Evolutionary conservation across 176 grass and related monocot genomes (phyloP), one percentile per base, ranked within the genome.

Genomic region (Bothriochloa decipiens): DNA sequence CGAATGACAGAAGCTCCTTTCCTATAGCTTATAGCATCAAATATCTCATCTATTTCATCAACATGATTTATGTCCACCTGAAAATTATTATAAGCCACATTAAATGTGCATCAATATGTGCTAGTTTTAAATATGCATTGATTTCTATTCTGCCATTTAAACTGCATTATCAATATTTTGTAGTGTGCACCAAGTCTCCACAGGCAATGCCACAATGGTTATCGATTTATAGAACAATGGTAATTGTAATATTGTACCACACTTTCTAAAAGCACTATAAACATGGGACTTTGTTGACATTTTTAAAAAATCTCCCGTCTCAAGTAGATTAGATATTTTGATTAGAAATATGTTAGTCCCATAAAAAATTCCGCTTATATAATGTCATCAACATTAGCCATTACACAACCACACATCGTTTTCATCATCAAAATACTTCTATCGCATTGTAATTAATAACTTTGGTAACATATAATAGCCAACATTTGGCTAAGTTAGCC

Each of bases 21-120:
- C 84, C 84, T 98, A 47, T 98, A 98, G 93, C 96, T 98, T 89
- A 98, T 98, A 87, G 91, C 96, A 92, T 98, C 93, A 87, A 98
- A 98, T 80, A 98, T 98, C 81, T 98, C 96, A 83, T 98, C 96
- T 87, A 95, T 95, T 88, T 95, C 93, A 86, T 85, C 91, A 43
- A 90, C 93, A 89, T 98, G 93, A 90, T 98, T 95, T 76, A 98
- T 76, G 81, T 98, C 96, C 63, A 98, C 96, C 96, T 98, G 80
- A 65, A 64, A 77, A 86, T 82, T n/a, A 85, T 71, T 61, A 89
- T 68, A 77, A 88, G 57, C 39, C 20, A 77, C 17, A 16, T 82
- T 25, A 22, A 60, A 68, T 47, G 41, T 12, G 61, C 66, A 88
- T 53, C 42, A 65, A 65, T 42, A 16, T 72, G 9, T 40, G 5